phyloP scores from a whole-genome alignment of 805 yeast species.

The Saccharomycopsis olivae region DNA sequence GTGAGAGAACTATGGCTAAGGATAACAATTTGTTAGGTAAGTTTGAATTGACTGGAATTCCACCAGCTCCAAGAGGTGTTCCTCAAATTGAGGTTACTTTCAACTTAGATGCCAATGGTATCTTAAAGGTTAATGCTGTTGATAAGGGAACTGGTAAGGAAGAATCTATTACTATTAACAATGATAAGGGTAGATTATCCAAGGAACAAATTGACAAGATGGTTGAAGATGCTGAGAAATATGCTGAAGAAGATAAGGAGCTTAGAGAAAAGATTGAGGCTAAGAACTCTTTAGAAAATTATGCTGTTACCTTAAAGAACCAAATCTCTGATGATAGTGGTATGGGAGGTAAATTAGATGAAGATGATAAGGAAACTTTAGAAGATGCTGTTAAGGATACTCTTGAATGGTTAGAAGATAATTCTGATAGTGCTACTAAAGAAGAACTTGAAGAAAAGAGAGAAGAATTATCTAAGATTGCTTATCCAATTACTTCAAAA shows the following conservation, averaged over 20 bases:
- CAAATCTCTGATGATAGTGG: constrained; percentile 18
- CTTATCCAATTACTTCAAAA: constrained; percentile 89
- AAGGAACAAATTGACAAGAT: constrained; percentile 94
- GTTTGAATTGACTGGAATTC: constrained; percentile 77
- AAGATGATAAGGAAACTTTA: constrained; percentile 84
- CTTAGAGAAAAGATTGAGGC: constrained; percentile 80
- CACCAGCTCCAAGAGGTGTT: constrained; percentile 87
- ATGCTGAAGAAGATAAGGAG: constrained; percentile 81
- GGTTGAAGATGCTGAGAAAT: constrained; percentile 96
- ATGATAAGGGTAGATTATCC: constrained; percentile 88
- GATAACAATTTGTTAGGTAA: constrained; percentile 87
- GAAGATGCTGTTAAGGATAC: constrained; percentile 82
- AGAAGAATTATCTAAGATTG: constrained; percentile 68
- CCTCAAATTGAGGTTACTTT: constrained; percentile 90
- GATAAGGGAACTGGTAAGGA: constrained; percentile 94
- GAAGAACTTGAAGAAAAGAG: constrained; percentile 93
- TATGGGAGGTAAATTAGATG: constrained; percentile 64
- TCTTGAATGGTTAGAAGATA: constrained; percentile 79
- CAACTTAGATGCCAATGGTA: constrained; percentile 80
- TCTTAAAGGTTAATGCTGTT: constrained; percentile 73
- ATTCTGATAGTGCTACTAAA: constrained; percentile 74
- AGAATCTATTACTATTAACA: constrained; percentile 83
- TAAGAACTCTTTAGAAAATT: constrained; percentile 80
- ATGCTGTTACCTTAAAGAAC: constrained; percentile 59
- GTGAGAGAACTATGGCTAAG: constrained; percentile 91